A percentile compares a stretch with the other conserved stretches of the same genome.
phyloP scores from a whole-genome alignment of 305 asterid species.

The Stenogyne calaminthoides region DNA sequence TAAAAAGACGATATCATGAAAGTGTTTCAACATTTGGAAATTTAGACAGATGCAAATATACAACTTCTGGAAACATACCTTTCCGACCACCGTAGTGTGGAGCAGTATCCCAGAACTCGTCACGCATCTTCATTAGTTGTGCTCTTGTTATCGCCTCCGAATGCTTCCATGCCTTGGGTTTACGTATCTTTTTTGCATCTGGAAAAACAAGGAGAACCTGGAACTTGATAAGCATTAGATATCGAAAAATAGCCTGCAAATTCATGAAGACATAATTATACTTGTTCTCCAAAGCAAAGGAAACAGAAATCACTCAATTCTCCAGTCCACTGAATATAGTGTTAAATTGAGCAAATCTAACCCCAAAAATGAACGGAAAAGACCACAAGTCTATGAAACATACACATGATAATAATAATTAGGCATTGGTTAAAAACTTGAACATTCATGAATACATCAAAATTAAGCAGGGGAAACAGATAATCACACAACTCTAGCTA shows the following conservation, averaged over 20 bases:
- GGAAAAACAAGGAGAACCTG: slow-evolving; percentile 23
- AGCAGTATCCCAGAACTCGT: slow-evolving; percentile 98
- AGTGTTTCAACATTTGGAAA: background rate
- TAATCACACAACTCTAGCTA: background rate
- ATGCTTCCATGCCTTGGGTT: too few relatives aligned
- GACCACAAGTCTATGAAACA: background rate
- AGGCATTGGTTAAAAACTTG: background rate
- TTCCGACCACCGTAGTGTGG: slow-evolving; percentile 96
- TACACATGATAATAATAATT: too few relatives aligned
- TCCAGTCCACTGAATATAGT: background rate
- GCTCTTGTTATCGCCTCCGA: slow-evolving; percentile 78
- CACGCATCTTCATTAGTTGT: slow-evolving; percentile 72
- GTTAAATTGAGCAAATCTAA: background rate
- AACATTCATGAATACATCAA: slow-evolving; percentile 4
- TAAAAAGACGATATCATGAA: too few relatives aligned
- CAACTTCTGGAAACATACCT: slow-evolving; percentile 42
- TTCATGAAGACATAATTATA: background rate
- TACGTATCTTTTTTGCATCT: slow-evolving; percentile 72
- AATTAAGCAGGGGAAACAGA: background rate
- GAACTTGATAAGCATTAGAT: background rate
- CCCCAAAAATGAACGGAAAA: background rate
- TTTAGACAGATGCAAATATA: too few relatives aligned
- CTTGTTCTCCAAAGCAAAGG: too few relatives aligned
- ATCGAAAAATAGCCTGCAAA: background rate
- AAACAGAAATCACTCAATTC: background rate